Percentiles rank a stretch among this genome's conserved stretches.
Evolutionary conservation across 2,329 filamentous ascomycete species (phyloP).

Genomic region (Sclerotinia borealis): DNA sequence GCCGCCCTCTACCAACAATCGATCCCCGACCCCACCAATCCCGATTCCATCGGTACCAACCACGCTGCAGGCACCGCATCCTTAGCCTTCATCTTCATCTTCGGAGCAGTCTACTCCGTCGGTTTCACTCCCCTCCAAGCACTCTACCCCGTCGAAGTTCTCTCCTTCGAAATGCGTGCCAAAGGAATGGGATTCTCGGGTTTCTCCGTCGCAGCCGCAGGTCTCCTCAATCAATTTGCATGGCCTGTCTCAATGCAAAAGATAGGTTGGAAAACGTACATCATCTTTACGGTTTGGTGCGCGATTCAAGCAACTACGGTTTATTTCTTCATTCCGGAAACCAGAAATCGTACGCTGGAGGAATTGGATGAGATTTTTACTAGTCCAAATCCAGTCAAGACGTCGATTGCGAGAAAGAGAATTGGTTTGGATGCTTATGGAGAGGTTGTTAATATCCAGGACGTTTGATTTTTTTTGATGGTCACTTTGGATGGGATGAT

Average conservation of each 20-base stretch:
- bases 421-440: constrained; percentile 30
- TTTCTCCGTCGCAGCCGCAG: constrained; percentile 37
- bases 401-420: constrained; percentile 38
- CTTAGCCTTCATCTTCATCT: constrained; percentile 49
- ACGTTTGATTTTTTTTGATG: neutral
- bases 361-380: constrained; percentile 47
- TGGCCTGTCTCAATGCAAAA: constrained; percentile 42
- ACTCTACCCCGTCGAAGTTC: constrained; percentile 48
- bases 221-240: constrained; percentile 42
- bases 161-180: constrained; percentile 48
- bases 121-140: constrained; percentile 40
- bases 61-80: constrained; percentile 36
- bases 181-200: constrained; percentile 48
- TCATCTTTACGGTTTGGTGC: constrained; percentile 44
- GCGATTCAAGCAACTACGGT: constrained; percentile 37
- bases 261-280: constrained; percentile 50
- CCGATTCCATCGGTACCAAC: constrained; percentile 21
- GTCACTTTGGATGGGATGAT: no score
- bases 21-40: constrained; percentile 15
- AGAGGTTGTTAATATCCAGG: constrained; percentile 17
- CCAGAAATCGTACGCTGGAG: constrained; percentile 46
- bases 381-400: constrained; percentile 40
- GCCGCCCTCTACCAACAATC: constrained; percentile 26
- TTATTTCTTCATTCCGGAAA: constrained; percentile 46
- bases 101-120: constrained; percentile 46